Evolutionary conservation across 495 filamentous ascomycete species (phyloP), one percentile per base, ranked within the genome.

Genomic region (Neurospora sp.): DNA sequence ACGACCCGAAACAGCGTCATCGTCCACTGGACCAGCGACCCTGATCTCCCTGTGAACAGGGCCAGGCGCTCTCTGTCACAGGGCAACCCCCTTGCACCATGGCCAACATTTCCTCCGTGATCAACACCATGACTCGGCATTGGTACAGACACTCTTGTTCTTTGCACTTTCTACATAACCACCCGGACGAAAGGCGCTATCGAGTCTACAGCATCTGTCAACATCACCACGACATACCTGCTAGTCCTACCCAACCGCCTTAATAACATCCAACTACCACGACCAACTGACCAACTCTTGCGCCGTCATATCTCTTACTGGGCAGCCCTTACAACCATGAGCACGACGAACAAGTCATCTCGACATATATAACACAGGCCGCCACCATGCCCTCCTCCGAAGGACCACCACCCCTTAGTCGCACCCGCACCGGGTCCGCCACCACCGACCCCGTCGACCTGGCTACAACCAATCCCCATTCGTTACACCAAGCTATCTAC

Each of bases 401-500:
- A 36, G 76, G 75, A 5, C 70, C 70, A 69, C 78, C 80, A 17
- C 69, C 79, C 39, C 54, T 66, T 34, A 34, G 54, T 15, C 54
- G 54, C 15, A 34, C 54, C 28, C 54, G 54, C 2, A 66, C 54
- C 7, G 75, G 75, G 15, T 83, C 82, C 39, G 66, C 80, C 0
- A 73, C 79, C 10, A 70, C 80, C 71, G 82, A 84, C 39, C 76
- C 79, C 9, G 77, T 80, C 43, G 83, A 86, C 37, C 70, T 79
- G 17, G 73, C 76, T 17, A 80, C 80, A 24, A 80, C 80, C 4
- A 84, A 80, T 28, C 81, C 80, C 1, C 74, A 83, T 71, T 86
- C 84, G 2, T 83, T 89, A 28, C 86, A 86, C 69, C 81, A 80
- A 39, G 84, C 85, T 3, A 84, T 98, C 21, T 88, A 89, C 78